phyloP scores from a whole-genome alignment of 2,329 filamentous ascomycete genomes.

The Septoria petroselini region DNA sequence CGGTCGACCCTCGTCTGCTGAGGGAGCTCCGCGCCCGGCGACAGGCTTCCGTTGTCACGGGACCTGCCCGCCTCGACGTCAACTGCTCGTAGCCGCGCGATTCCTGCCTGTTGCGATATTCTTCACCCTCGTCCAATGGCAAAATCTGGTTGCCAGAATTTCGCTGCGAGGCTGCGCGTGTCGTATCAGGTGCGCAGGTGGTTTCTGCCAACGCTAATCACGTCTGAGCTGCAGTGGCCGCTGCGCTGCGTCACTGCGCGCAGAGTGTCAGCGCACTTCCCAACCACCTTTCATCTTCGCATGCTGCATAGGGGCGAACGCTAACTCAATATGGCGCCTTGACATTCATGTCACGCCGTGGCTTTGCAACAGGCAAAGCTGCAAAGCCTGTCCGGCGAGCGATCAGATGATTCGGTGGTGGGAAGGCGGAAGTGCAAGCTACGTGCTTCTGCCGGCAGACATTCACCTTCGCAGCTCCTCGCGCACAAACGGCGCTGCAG shows the following conservation, averaged over 20 bases:
- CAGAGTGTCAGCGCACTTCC: constrained; percentile 23
- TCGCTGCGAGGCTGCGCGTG: constrained; percentile 19
- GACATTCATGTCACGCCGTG: constrained; percentile 18
- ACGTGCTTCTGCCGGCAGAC: constrained; percentile 23
- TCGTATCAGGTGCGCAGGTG: constrained; percentile 17
- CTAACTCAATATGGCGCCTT: constrained; percentile 23
- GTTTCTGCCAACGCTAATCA: constrained; percentile 18
- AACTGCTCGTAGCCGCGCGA: constrained; percentile 15
- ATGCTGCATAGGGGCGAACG: constrained; percentile 17
- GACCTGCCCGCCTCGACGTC: constrained; percentile 21
- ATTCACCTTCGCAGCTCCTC: constrained; percentile 8
- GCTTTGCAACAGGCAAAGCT: constrained; percentile 21
- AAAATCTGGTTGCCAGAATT: constrained; percentile 24
- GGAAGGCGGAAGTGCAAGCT: constrained; percentile 22
- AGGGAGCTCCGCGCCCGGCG: constrained; percentile 18
- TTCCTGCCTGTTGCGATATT: constrained; percentile 15
- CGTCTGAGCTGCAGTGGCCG: constrained; percentile 17
- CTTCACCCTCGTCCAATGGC: constrained; percentile 25
- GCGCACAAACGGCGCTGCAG: constrained; percentile 11
- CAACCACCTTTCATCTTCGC: constrained; percentile 23
- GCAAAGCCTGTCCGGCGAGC: constrained; percentile 19
- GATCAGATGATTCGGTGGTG: constrained; percentile 20
- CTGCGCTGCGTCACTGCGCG: constrained; percentile 20
- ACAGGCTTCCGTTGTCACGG: constrained; percentile 22
- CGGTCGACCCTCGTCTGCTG: constrained; percentile 20